phyloP scores from a whole-genome alignment of 306 rosid genomes.

The Argentina anserina region DNA sequence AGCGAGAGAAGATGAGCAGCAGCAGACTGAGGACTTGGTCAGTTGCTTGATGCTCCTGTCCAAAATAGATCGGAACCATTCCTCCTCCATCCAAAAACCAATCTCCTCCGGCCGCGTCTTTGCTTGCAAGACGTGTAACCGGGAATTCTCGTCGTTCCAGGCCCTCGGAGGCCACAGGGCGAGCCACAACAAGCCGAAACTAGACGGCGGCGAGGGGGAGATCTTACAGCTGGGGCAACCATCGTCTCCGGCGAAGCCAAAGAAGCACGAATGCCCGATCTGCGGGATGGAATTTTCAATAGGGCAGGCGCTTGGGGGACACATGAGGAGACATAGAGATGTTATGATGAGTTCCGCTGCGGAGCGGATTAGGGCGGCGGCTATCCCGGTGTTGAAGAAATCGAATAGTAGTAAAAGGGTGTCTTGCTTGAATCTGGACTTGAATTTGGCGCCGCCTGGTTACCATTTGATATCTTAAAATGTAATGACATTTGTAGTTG shows the following conservation, averaged over 20 bases:
- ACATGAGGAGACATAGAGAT: constrained; percentile 79
- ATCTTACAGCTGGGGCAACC: background rate
- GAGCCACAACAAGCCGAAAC: constrained; percentile 65
- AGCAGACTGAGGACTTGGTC: constrained; percentile 6
- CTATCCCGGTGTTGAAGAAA: constrained; percentile 37
- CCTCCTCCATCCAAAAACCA: background rate
- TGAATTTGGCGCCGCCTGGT: constrained; percentile 39
- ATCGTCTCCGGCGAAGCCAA: constrained; percentile 26
- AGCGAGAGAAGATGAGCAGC: constrained; percentile 29
- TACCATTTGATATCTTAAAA: background rate
- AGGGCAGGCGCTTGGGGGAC: constrained; percentile 96
- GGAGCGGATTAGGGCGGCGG: background rate
- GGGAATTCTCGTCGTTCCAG: constrained; percentile 61
- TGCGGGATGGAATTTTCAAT: constrained; percentile 63
- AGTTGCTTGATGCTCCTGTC: constrained; percentile 51
- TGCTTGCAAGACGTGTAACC: constrained; percentile 59
- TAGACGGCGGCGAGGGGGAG: constrained; percentile 4
- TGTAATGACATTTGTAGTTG: background rate
- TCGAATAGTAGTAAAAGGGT: constrained; percentile 29
- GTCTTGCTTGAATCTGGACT: constrained; percentile 47
- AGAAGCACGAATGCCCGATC: constrained; percentile 61
- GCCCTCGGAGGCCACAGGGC: constrained; percentile 93
- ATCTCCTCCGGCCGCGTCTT: constrained; percentile 21
- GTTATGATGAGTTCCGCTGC: background rate
- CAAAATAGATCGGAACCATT: constrained; percentile 30